A percentile compares a stretch with the other conserved stretches of the same genome.
phyloP scores from a whole-genome alignment of 169 alveolate genomes.

The Cyclospora cayetanensis region DNA sequence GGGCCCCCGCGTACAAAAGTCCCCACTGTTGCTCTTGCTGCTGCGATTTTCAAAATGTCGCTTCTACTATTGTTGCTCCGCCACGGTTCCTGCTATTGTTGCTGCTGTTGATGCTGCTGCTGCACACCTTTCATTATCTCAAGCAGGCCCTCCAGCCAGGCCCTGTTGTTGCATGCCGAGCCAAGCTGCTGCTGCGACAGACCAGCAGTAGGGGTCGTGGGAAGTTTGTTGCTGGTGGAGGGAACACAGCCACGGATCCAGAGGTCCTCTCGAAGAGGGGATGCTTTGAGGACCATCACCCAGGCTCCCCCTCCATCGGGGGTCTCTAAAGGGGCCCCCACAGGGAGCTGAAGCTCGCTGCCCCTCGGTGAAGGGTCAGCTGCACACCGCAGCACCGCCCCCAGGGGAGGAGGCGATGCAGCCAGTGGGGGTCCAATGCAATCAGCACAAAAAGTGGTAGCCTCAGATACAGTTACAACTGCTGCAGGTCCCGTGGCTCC shows the following conservation, averaged over 20 bases:
- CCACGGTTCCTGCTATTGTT: background rate
- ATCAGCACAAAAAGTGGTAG: too few relatives aligned
- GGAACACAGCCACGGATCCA: background rate
- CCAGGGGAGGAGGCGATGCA: too few relatives aligned
- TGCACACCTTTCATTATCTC: background rate
- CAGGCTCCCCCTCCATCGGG: background rate
- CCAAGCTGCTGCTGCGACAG: background rate
- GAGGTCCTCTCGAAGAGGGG: background rate
- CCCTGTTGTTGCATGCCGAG: background rate
- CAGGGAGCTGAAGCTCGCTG: too few relatives aligned
- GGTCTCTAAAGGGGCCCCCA: background rate
- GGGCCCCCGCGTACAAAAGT: too few relatives aligned
- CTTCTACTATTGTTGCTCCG: background rate
- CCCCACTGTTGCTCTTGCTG: background rate
- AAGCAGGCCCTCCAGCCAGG: background rate
- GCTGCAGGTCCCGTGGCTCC: too few relatives aligned
- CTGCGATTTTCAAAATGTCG: too few relatives aligned
- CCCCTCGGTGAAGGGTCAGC: too few relatives aligned
- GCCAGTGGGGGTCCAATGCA: too few relatives aligned
- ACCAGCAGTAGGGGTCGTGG: background rate
- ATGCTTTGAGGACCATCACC: background rate
- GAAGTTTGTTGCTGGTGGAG: background rate
- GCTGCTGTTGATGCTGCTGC: constrained; percentile 17
- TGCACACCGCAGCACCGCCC: too few relatives aligned
- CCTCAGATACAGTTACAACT: too few relatives aligned